These are phyloP conservation scores for Bacterosira constricta DNA, from an alignment of 108 stramenopile species.

Conservation along the genomic window DNA sequence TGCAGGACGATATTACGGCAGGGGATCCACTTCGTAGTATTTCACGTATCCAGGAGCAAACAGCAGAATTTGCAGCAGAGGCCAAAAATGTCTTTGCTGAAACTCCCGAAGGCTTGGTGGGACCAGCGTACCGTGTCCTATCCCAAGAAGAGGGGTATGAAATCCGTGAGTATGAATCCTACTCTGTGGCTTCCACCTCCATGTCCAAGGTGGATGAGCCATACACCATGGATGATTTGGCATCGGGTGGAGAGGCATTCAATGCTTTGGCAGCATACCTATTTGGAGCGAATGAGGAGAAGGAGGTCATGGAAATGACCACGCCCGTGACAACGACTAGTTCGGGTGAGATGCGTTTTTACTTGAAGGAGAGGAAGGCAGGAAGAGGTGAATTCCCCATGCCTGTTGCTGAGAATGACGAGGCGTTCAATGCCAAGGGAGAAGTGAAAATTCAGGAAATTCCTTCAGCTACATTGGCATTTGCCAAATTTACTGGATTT, in stretches of 20 bases:
- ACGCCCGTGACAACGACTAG: slow-evolving; percentile 90
- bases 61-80: slow-evolving; percentile 66
- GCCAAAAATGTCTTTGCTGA: slow-evolving; percentile 77
- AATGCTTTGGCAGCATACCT: slow-evolving; percentile 91
- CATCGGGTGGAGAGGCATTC: slow-evolving; percentile 74
- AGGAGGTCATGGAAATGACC: slow-evolving; percentile 90
- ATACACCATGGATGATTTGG: slow-evolving; percentile 56
- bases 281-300: slow-evolving; percentile 88
- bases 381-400: slow-evolving; percentile 36
- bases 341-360: slow-evolving; percentile 87
- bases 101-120: slow-evolving; percentile 82
- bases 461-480: slow-evolving; percentile 73
- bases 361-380: slow-evolving; percentile 47
- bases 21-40: slow-evolving; percentile 69
- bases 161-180: slow-evolving; percentile 85
- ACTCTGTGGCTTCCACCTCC: slow-evolving; percentile 71
- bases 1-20: slow-evolving; percentile 68
- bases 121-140: slow-evolving; percentile 74
- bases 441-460: slow-evolving; percentile 68
- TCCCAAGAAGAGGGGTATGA: slow-evolving; percentile 67
- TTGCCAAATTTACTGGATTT: slow-evolving; percentile 86
- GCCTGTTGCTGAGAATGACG: slow-evolving; percentile 54
- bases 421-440: slow-evolving; percentile 53
- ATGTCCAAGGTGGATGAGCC: slow-evolving; percentile 60
- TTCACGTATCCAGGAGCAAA: slow-evolving; percentile 70